Conservation (phyloP, 179 eudicot genomes). For the Actinidia arguta region DNA sequence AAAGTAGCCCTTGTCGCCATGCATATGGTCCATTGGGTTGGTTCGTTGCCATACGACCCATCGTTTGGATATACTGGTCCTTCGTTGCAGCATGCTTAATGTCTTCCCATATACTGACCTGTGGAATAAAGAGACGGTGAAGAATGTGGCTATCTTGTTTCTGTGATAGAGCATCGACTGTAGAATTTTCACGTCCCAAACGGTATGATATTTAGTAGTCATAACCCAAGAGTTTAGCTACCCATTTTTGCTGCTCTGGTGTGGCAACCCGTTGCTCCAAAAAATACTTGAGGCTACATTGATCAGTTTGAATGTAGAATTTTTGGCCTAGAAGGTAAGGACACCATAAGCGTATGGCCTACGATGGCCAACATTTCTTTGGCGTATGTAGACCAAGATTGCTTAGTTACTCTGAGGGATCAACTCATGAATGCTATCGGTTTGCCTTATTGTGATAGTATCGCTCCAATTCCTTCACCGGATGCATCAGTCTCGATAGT, state of each 20-base stretch:
- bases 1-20: background rate
- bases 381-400: background rate
- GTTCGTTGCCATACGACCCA: too few relatives aligned
- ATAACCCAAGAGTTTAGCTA: background rate
- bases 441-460: background rate
- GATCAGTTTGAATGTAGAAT: background rate
- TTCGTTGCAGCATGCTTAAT: background rate
- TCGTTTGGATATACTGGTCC: background rate
- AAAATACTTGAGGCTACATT: background rate
- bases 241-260: background rate
- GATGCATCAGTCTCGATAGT: background rate
- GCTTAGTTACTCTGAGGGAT: background rate
- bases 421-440: background rate
- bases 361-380: background rate
- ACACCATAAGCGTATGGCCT: background rate
- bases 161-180: background rate
- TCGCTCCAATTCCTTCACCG: background rate
- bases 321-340: background rate
- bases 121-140: background rate
- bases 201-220: background rate
- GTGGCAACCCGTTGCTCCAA: background rate
- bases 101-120: background rate
- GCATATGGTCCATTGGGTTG: background rate
- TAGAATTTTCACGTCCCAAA: background rate
- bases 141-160: background rate